phyloP scores from a whole-genome alignment of 768 basidiomycete genomes.

The Botryobasidium botryosum region DNA sequence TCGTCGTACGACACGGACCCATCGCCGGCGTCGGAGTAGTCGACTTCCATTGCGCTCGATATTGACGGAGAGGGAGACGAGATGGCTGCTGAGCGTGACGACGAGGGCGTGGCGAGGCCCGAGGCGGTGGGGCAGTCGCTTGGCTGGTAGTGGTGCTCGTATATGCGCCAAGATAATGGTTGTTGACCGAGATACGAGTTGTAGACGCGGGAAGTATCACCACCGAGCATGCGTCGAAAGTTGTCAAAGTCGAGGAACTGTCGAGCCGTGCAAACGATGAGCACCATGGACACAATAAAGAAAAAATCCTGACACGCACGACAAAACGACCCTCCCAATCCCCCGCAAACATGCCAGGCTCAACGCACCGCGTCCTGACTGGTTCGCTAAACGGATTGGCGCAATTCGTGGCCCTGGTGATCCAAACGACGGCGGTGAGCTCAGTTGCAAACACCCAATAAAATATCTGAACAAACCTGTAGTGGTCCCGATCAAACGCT shows the following conservation, averaged over 20 bases:
- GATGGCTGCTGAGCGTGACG: not conserved
- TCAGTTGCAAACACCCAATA: not conserved
- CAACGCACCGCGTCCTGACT: not conserved
- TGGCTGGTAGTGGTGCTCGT: conserved; percentile 40
- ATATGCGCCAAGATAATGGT: conserved; percentile 77
- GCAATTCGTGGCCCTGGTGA: not conserved
- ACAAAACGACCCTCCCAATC: conserved; percentile 13
- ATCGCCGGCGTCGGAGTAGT: not conserved
- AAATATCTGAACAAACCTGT: not conserved
- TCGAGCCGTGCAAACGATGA: conserved; percentile 33
- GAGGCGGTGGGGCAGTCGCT: not conserved
- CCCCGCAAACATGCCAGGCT: conserved; percentile 9
- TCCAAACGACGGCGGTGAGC: no score
- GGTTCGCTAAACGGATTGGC: not conserved
- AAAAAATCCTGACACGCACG: conserved; percentile 4
- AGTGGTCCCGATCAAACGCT: not conserved
- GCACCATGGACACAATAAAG: not conserved
- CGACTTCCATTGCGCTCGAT: not conserved
- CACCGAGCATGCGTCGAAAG: conserved; percentile 31
- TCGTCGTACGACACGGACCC: conserved; percentile 5
- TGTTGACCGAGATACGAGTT: conserved; percentile 66
- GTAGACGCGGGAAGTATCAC: conserved; percentile 48
- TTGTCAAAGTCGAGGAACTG: conserved; percentile 70
- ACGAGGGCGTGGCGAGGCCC: not conserved
- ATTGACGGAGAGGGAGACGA: not conserved